A percentile compares a stretch with the other conserved stretches of the same genome.
These are phyloP conservation scores for Candida michaelii DNA, from an alignment of 805 yeast genomes.

Conservation along the genomic window DNA sequence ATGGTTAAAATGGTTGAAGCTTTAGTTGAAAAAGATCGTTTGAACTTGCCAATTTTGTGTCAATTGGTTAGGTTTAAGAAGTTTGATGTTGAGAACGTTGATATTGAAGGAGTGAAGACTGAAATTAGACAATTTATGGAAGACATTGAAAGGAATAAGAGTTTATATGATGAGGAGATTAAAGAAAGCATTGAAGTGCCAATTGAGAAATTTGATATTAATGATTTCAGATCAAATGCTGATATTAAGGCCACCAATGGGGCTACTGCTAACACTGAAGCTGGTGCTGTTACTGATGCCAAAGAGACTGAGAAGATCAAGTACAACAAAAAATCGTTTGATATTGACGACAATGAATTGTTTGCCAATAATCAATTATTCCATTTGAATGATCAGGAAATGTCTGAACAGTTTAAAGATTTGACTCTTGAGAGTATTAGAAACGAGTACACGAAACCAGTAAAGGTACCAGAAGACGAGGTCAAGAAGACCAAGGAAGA, in stretches of 20 bases:
- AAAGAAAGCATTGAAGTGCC: conserved; percentile 14
- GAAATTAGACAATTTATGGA: conserved; percentile 11
- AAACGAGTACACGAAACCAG: conserved; percentile 39
- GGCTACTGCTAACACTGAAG: neutral
- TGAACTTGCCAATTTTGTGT: conserved; percentile 10
- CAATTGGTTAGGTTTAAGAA: neutral
- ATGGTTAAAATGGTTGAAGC: conserved; percentile 3
- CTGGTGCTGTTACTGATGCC: neutral
- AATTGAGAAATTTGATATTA: conserved; percentile 20
- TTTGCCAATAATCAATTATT: conserved; percentile 17
- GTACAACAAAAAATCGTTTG: conserved; percentile 6
- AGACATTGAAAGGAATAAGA: conserved; percentile 9
- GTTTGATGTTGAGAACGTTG: neutral
- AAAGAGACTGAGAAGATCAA: neutral
- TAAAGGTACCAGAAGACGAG: conserved; percentile 47
- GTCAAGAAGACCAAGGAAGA: too few species aligned
- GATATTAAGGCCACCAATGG: too few species aligned
- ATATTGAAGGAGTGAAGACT: neutral
- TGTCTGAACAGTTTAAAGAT: conserved; percentile 15
- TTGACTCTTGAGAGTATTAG: conserved; percentile 21
- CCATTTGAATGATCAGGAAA: conserved; percentile 12
- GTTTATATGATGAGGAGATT: conserved; percentile 6
- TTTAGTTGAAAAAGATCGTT: conserved; percentile 7
- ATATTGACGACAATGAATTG: conserved; percentile 16
- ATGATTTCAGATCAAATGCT: conserved; percentile 20